phyloP scores from a whole-genome alignment of 139 green algal genomes.

The Diplosphaera chodatii region DNA sequence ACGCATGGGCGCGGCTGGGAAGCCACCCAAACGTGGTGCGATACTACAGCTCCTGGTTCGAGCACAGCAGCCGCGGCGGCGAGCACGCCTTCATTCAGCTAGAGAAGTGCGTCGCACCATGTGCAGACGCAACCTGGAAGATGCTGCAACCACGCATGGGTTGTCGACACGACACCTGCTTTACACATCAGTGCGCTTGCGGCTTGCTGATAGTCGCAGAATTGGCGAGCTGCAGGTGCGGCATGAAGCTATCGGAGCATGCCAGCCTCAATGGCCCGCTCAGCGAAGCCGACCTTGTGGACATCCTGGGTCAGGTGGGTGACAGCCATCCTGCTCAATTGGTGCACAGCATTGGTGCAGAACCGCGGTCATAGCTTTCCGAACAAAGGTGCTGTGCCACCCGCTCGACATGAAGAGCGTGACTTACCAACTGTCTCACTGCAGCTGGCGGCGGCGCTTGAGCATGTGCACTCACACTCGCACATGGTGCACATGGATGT shows the following conservation, averaged over 20 bases:
- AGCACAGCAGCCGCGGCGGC: conserved; percentile 42
- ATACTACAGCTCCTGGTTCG: conserved; percentile 78
- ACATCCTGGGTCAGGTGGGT: conserved; percentile 61
- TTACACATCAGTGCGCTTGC: too few species aligned
- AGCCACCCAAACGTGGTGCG: conserved; percentile 75
- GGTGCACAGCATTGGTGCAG: too few species aligned
- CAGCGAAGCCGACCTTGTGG: conserved; percentile 60
- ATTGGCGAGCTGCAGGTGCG: conserved; percentile 7
- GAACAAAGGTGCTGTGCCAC: too few species aligned
- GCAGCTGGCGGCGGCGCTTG: conserved; percentile 67
- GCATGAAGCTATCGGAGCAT: background rate
- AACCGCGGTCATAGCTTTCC: too few species aligned
- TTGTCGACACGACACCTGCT: too few species aligned
- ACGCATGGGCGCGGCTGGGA: conserved; percentile 65
- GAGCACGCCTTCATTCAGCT: conserved; percentile 84
- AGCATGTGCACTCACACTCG: conserved; percentile 70
- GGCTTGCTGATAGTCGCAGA: too few species aligned
- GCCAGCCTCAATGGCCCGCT: conserved; percentile 10
- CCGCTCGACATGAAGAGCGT: too few species aligned
- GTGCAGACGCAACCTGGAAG: conserved; percentile 22
- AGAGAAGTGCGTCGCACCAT: conserved; percentile 80
- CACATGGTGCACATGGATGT: conserved; percentile 90
- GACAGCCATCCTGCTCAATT: too few species aligned
- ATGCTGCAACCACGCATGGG: too few species aligned
- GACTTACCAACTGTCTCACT: background rate